A percentile compares a stretch with the other conserved stretches of the same genome.
Conservation (phyloP, 1,284 basidiomycete species). For the Amylostereum chailletii region DNA sequence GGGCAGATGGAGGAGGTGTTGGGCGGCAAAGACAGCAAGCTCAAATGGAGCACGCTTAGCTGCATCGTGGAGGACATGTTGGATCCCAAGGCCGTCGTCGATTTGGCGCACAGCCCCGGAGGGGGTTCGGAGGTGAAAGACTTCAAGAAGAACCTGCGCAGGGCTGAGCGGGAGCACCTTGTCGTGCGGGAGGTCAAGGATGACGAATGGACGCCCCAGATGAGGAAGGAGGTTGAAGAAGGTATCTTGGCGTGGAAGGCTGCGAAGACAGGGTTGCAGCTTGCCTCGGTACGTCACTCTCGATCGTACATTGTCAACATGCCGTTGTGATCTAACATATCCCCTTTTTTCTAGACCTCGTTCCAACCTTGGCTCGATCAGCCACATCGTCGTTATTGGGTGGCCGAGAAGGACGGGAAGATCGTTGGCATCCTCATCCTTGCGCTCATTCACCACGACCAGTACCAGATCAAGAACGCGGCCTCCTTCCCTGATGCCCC, state of each 20-base stretch:
- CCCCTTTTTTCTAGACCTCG: constrained; percentile 12
- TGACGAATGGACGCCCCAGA: constrained; percentile 24
- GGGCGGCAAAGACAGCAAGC: constrained; percentile 14
- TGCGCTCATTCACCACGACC: constrained; percentile 25
- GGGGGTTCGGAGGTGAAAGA: constrained; percentile 29
- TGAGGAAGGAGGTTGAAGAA: constrained; percentile 26
- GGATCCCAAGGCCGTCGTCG: constrained; percentile 30
- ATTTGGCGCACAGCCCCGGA: constrained; percentile 24
- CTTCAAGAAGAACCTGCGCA: constrained; percentile 36
- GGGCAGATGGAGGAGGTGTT: constrained; percentile 29
- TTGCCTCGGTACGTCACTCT: constrained; percentile 26
- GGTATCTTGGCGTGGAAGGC: constrained; percentile 33
- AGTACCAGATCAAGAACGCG: constrained; percentile 39
- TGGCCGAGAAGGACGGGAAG: constrained; percentile 1
- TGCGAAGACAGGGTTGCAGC: constrained; percentile 27
- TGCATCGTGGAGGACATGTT: constrained; percentile 37
- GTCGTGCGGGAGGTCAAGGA: constrained; percentile 21
- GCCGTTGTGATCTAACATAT: not conserved
- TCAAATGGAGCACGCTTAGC: constrained; percentile 29
- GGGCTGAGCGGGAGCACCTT: constrained; percentile 30
- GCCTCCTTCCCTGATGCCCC: constrained; percentile 35
- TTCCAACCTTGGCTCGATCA: not conserved
- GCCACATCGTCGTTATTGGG: not conserved
- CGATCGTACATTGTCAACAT: not conserved
- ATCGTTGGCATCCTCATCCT: constrained; percentile 34